Conservation (phyloP, 2,329 filamentous ascomycete species). For the Colletotrichum lupini region DNA sequence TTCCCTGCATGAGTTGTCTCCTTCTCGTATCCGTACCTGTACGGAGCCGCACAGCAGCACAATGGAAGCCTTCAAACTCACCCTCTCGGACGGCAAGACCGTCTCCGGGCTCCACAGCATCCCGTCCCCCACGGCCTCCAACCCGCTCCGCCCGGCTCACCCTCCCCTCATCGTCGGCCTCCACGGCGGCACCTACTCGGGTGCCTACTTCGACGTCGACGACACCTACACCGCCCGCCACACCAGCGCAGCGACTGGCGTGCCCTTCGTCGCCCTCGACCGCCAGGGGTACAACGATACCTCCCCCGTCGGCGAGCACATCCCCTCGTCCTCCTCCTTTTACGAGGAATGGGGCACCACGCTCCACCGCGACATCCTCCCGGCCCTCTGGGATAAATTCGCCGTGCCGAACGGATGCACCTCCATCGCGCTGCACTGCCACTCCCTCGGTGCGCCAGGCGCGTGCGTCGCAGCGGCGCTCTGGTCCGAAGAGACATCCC, state of each 20-base stretch:
- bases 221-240: background rate
- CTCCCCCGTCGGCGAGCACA: background rate
- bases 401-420: background rate
- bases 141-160: background rate
- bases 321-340: background rate
- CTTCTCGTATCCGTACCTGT: background rate
- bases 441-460: background rate
- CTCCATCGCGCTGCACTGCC: background rate
- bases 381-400: background rate
- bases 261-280: background rate
- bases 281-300: background rate
- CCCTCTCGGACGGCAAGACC: background rate
- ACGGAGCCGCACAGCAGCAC: no score
- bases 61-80: background rate
- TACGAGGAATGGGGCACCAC: background rate
- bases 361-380: background rate
- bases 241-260: background rate
- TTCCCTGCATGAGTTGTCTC: background rate
- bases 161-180: background rate
- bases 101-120: background rate
- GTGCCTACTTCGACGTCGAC: background rate
- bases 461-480: background rate
- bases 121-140: background rate
- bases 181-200: background rate
- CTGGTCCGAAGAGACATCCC: background rate